phyloP scores from a whole-genome alignment of 2,329 filamentous ascomycete genomes.

The Septoria linicola region DNA sequence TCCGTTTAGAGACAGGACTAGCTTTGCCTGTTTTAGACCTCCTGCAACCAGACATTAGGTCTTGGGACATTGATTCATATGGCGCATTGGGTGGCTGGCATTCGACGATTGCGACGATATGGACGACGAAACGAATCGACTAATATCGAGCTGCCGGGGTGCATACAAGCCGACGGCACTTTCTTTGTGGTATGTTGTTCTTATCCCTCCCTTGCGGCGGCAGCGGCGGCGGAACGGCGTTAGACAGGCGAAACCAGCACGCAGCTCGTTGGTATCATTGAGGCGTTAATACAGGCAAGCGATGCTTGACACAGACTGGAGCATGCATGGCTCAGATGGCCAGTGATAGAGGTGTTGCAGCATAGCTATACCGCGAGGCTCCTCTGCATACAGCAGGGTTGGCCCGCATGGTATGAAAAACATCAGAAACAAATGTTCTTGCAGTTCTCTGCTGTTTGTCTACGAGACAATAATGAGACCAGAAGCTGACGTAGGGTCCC shows the following conservation, averaged over 20 bases:
- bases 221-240: conserved; percentile 12
- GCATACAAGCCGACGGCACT: conserved; percentile 17
- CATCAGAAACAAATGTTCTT: conserved; percentile 10
- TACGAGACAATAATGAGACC: neutral
- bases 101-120: conserved; percentile 27
- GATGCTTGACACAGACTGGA: conserved; percentile 14
- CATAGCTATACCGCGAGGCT: conserved; percentile 11
- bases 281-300: conserved; percentile 15
- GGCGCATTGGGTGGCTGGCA: conserved; percentile 23
- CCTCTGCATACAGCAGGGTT: conserved; percentile 20
- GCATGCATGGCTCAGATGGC: conserved; percentile 6
- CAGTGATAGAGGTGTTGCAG: conserved; percentile 16
- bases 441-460: neutral
- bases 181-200: conserved; percentile 27
- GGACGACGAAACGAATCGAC: conserved; percentile 28
- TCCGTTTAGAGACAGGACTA: conserved; percentile 19
- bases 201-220: conserved; percentile 13
- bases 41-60: conserved; percentile 18
- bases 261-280: conserved; percentile 18
- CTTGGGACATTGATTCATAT: conserved; percentile 21
- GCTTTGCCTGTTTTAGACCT: conserved; percentile 18
- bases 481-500: neutral
- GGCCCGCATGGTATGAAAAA: conserved; percentile 23
- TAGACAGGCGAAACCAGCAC: conserved; percentile 3
- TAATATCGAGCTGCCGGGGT: conserved; percentile 24